Base-by-base conservation (phyloP, 2,329 filamentous ascomycete genomes). In the Botrytis squamosa region DNA sequence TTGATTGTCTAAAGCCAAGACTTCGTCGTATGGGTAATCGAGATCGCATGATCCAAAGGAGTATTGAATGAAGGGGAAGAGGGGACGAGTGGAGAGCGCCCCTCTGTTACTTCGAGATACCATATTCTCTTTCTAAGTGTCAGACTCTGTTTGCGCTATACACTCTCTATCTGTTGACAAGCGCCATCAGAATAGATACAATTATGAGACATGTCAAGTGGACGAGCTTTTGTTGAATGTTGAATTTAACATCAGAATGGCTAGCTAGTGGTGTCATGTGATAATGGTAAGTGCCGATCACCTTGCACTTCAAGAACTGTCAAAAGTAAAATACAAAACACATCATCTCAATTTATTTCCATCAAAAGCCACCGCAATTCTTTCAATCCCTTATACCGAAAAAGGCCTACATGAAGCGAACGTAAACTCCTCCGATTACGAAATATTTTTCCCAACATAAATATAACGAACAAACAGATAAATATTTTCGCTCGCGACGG, bases 391-490 rank as follows among this genome's bases (percentile, higher is more conserved):
- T n/a, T 1, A n/a, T 52, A 14, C 25, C 25, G 6, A 14, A n/a
- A 52, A 10, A 0, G 6, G 49, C 10, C n/a, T 6, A 52, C 10
- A 52, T 14, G 6, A 52, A 52, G 22, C 49, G 2, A 12, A 14
- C 10, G 14, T 14, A 10, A n/a, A n/a, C 49, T n/a, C n/a, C 25
- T 7, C 49, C 2, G 16, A 55, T 42, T 9, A 63, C 20, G 60
- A 63, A 16, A 67, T n/a, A 3, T 38, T 10, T 4, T 20, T n/a
- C 14, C 64, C 40, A 25, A n/a, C 64, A 67, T n/a, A 67, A 25
- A 67, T 7, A n/a, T 67, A 67, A n/a, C 42, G 44, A 52, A 67
- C 3, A 40, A 67, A 67, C 22, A 67, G 12, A 52, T 40, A 67
- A n/a, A 67, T 20, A 52, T 67, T 67, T 12, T 67, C 64, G 38